These are phyloP conservation scores for Calonectria pauciramosa DNA, from an alignment of 2,329 filamentous ascomycete genomes.

Conservation along the genomic window DNA sequence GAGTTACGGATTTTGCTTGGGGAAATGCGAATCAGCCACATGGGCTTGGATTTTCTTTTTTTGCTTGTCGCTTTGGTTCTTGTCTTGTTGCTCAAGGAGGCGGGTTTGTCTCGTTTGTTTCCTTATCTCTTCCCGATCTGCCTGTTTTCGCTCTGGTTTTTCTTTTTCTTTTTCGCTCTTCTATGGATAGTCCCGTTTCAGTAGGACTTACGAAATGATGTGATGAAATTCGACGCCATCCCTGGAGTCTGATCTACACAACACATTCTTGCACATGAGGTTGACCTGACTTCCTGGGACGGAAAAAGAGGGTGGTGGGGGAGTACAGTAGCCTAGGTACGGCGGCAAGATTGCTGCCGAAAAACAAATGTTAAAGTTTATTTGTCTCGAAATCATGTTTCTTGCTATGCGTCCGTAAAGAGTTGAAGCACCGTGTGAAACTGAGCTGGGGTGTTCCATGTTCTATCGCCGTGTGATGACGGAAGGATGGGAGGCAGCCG, in stretches of 20 bases:
- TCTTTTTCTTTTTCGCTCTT: slow-evolving; percentile 28
- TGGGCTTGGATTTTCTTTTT: slow-evolving; percentile 27
- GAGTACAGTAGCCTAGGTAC: slow-evolving; percentile 10
- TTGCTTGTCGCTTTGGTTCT: slow-evolving; percentile 30
- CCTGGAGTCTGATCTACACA: slow-evolving; percentile 25
- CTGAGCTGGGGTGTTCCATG: background rate
- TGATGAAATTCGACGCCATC: slow-evolving; percentile 37
- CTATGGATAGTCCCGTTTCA: slow-evolving; percentile 40
- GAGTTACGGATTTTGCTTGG: slow-evolving; percentile 38
- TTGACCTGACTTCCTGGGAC: slow-evolving; percentile 13
- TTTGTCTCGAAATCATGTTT: background rate
- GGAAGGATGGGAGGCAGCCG: background rate
- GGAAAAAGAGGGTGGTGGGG: background rate
- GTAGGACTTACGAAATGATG: slow-evolving; percentile 47
- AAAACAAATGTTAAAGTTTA: slow-evolving; percentile 27
- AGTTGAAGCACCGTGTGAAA: slow-evolving; percentile 20
- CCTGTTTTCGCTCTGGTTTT: slow-evolving; percentile 10
- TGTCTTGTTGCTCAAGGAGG: slow-evolving; percentile 2
- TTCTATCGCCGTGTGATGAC: background rate
- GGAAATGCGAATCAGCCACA: slow-evolving; percentile 33
- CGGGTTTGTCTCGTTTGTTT: slow-evolving; percentile 11
- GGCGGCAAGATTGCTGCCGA: slow-evolving; percentile 10
- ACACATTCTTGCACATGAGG: slow-evolving; percentile 21
- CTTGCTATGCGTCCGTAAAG: background rate
- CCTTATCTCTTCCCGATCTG: background rate